Conservation (phyloP, 73 alveolate species). For the Symbiodinium pilosum region DNA sequence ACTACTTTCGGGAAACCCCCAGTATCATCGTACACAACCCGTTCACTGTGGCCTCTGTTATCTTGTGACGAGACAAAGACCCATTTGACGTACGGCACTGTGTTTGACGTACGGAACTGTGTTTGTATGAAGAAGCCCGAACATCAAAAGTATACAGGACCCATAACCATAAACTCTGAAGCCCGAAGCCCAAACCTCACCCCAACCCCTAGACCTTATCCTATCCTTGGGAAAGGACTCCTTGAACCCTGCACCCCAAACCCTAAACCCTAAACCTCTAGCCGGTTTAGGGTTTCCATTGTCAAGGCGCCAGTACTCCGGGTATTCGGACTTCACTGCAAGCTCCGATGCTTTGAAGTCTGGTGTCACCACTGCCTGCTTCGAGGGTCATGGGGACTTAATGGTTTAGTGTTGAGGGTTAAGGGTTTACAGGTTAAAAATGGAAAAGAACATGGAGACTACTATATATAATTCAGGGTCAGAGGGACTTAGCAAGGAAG, state of each 20-base stretch:
- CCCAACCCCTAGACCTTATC: background rate
- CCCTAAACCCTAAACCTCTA: background rate
- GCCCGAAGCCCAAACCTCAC: background rate
- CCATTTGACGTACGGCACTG: background rate
- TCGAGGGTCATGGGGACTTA: background rate
- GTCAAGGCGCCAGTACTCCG: conserved; percentile 62
- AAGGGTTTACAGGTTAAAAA: too few relatives aligned
- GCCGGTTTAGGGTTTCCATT: background rate
- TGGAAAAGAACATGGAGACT: too few relatives aligned
- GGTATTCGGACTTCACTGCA: conserved; percentile 88
- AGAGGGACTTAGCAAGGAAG: too few relatives aligned
- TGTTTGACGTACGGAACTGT: background rate
- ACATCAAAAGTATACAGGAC: background rate
- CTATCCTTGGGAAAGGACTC: background rate
- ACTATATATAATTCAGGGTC: too few relatives aligned
- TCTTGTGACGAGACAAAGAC: background rate
- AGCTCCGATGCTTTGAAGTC: conserved; percentile 83
- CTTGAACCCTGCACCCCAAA: background rate
- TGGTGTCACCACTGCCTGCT: conserved; percentile 69
- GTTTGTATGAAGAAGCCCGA: background rate
- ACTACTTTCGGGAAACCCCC: background rate
- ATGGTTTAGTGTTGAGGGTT: background rate
- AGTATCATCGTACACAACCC: background rate
- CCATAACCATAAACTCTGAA: background rate
- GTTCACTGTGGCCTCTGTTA: background rate